Conservation (phyloP, 345 rosid species). For the Citrus sp. region DNA sequence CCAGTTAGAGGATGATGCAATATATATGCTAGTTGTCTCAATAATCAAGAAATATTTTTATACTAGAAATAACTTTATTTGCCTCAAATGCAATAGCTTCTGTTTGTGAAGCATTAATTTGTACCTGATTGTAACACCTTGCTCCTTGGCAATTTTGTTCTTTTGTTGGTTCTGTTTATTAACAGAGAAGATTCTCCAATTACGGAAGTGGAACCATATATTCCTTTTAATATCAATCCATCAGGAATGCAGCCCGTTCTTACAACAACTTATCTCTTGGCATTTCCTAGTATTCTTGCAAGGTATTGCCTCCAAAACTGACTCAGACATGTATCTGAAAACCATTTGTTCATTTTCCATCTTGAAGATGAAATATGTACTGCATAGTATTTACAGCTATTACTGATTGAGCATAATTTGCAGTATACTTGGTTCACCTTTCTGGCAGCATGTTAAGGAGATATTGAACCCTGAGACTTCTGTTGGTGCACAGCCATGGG, state of each 20-base stretch:
- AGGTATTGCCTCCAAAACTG: conserved; percentile 38
- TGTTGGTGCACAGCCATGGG: conserved; percentile 87
- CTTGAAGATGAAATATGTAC: neutral
- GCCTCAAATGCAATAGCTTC: neutral
- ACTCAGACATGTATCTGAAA: neutral
- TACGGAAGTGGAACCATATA: conserved; percentile 92
- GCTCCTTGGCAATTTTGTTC: conserved; percentile 1
- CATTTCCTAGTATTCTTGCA: conserved; percentile 89
- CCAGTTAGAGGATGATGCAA: neutral
- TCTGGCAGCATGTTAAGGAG: conserved; percentile 78
- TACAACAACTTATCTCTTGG: conserved; percentile 81
- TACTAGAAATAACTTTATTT: neutral
- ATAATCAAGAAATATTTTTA: neutral
- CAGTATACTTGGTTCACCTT: conserved; percentile 76
- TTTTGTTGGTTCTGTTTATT: conserved; percentile 20
- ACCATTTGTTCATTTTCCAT: conserved; percentile 5
- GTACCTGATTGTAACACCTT: conserved; percentile 8
- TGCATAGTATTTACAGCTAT: neutral
- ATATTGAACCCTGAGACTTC: conserved; percentile 82
- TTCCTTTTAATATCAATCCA: conserved; percentile 93
- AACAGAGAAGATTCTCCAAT: conserved; percentile 85
- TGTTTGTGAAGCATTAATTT: neutral
- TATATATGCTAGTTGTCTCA: neutral
- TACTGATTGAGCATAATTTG: conserved; percentile 30
- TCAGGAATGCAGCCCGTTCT: conserved; percentile 98